These are phyloP conservation scores for Scenedesmus sp. DNA, from an alignment of 163 green algal species.

Conservation along the genomic window DNA sequence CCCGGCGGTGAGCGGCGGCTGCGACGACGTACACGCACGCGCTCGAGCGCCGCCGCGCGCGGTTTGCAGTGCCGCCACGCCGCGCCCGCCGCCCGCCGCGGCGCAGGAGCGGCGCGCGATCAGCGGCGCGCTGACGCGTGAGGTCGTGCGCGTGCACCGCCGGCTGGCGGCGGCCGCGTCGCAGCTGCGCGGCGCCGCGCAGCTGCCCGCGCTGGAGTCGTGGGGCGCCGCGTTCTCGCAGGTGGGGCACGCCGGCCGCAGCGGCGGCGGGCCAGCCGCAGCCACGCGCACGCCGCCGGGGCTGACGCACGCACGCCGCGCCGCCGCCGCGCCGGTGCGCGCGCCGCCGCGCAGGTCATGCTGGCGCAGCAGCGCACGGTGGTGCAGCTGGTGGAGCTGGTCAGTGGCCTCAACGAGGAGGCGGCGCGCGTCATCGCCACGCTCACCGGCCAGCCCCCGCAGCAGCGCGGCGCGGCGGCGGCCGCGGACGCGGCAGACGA, in stretches of 20 bases:
- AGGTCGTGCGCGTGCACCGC: slow-evolving; percentile 59
- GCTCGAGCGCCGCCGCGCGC: no score
- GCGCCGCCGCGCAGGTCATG: slow-evolving; percentile 67
- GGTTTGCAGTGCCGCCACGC: no score
- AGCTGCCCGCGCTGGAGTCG: slow-evolving; percentile 41
- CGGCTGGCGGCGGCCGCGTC: slow-evolving; percentile 34
- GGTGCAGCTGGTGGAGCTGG: slow-evolving; percentile 59
- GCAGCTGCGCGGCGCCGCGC: slow-evolving; percentile 31
- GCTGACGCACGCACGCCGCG: no score
- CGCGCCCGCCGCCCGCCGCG: no score
- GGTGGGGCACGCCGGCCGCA: slow-evolving; percentile 39
- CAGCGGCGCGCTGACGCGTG: slow-evolving; percentile 57
- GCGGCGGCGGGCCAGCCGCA: not conserved
- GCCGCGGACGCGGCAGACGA: not conserved
- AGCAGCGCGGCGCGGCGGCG: not conserved
- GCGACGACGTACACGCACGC: no score
- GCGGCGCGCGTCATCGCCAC: not conserved
- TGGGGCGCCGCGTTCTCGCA: slow-evolving; percentile 67
- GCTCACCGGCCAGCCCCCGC: not conserved
- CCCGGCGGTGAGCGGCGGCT: slow-evolving; percentile 56
- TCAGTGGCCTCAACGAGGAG: slow-evolving; percentile 23
- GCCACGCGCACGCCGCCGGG: not conserved
- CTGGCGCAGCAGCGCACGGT: slow-evolving; percentile 72
- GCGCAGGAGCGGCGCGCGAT: slow-evolving; percentile 68
- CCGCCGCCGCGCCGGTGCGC: not conserved